A percentile compares a stretch with the other conserved stretches of the same genome.
phyloP scores from a whole-genome alignment of 805 yeast genomes.

The Teunomyces tritomae region DNA sequence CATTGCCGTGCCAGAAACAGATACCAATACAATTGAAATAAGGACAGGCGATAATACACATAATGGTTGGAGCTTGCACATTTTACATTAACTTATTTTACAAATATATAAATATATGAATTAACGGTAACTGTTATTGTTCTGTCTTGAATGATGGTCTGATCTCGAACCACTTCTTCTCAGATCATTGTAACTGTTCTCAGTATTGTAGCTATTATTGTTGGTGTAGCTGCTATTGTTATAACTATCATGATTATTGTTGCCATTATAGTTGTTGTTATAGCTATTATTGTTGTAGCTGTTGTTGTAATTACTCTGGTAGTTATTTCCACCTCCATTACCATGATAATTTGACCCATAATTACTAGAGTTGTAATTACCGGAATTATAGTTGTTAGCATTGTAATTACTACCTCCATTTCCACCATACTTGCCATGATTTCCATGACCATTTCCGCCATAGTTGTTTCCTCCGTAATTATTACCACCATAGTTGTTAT shows the following conservation, averaged over 20 bases:
- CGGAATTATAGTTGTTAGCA: not conserved
- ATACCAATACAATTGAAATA: slow-evolving; percentile 12
- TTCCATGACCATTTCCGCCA: slow-evolving; percentile 4
- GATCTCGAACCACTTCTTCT: slow-evolving; percentile 1
- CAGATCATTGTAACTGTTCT: slow-evolving; percentile 3
- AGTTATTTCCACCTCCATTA: slow-evolving; percentile 7
- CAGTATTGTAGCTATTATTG: slow-evolving; percentile 2
- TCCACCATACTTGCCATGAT: slow-evolving; percentile 6
- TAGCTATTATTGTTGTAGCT: slow-evolving; percentile 2
- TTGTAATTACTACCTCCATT: slow-evolving; percentile 6
- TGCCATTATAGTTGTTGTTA: slow-evolving; percentile 8
- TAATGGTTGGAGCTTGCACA: slow-evolving; percentile 19
- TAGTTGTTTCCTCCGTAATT: slow-evolving; percentile 15
- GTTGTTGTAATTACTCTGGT: slow-evolving; percentile 6
- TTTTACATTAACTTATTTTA: slow-evolving; percentile 8
- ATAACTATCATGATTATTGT: slow-evolving; percentile 10
- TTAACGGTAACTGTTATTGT: slow-evolving; percentile 1
- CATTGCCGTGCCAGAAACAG: slow-evolving; percentile 24
- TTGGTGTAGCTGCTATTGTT: not conserved
- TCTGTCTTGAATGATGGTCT: not conserved
- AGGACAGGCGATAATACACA: slow-evolving; percentile 18
- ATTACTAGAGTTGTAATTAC: slow-evolving; percentile 6
- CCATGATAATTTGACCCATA: slow-evolving; percentile 8
- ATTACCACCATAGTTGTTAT: slow-evolving; percentile 6
- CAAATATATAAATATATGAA: not conserved